A percentile compares a stretch with the other conserved stretches of the same genome.
These are phyloP conservation scores for Aspergillus pseudonomiae DNA, from an alignment of 2,329 filamentous ascomycete genomes.

Conservation along the genomic window DNA sequence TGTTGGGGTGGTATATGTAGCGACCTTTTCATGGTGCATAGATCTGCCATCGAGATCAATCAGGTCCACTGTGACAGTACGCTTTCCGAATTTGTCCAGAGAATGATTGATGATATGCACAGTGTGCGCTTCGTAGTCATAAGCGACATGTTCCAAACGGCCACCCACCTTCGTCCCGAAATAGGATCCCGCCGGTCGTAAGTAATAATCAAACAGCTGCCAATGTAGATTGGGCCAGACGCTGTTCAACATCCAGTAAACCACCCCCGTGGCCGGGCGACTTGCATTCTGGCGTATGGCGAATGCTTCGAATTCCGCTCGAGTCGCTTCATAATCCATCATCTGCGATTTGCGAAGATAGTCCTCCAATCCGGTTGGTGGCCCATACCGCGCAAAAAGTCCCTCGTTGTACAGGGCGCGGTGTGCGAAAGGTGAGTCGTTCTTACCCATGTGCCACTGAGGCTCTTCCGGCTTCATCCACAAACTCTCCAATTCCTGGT, in stretches of 20 bases:
- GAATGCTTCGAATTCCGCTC: slow-evolving; percentile 62
- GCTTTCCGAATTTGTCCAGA: slow-evolving; percentile 39
- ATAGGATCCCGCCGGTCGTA: slow-evolving; percentile 61
- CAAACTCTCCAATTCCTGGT: slow-evolving; percentile 56
- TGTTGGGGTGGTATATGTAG: slow-evolving; percentile 49
- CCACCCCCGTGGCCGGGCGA: slow-evolving; percentile 60
- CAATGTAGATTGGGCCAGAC: slow-evolving; percentile 69
- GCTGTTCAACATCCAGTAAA: slow-evolving; percentile 71
- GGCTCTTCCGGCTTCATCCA: slow-evolving; percentile 59
- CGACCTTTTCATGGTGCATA: slow-evolving; percentile 39
- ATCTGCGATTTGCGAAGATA: slow-evolving; percentile 65
- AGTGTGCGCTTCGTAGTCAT: slow-evolving; percentile 52
- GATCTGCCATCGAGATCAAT: slow-evolving; percentile 52
- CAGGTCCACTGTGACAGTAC: slow-evolving; percentile 54
- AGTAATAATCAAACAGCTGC: slow-evolving; percentile 67
- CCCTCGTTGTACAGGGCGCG: slow-evolving; percentile 62
- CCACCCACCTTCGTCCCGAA: slow-evolving; percentile 60
- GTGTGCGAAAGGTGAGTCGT: slow-evolving; percentile 58
- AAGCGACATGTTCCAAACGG: slow-evolving; percentile 58
- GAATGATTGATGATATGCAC: slow-evolving; percentile 61
- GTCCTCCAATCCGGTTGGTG: slow-evolving; percentile 56
- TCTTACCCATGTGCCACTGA: slow-evolving; percentile 64
- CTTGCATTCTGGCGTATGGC: slow-evolving; percentile 53
- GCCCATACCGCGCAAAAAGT: slow-evolving; percentile 56
- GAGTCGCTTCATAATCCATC: slow-evolving; percentile 66